Base-by-base conservation (phyloP, 768 basidiomycete genomes). In the Clitopilus hobsonii region DNA sequence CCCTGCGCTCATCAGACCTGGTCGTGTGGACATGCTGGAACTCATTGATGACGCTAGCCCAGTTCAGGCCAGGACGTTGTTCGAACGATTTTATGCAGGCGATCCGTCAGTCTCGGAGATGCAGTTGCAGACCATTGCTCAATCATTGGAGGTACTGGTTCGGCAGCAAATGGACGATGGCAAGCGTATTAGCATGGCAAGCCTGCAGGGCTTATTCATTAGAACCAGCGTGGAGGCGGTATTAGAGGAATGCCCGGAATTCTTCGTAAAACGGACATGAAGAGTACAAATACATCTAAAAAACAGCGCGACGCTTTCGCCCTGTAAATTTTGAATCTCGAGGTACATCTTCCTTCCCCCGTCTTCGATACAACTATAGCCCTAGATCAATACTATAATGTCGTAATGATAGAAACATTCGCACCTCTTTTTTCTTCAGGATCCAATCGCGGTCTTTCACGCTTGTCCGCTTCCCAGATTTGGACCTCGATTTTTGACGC, bases 121-220 rank as follows among this genome's bases (percentile, higher is more conserved):
- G 60, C 71, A 69, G 61, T 67, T 71, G 2, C 69, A 78, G 55
- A 58, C 52, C 8, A 66, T 93, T 58, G 88, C 81, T 1, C 65
- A 67, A 30, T 67, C 73, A 51, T 67, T 97, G 38, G 76, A 81
- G 52, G 63, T 70, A 36, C 71, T 85, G 5, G 78, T 95, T 6
- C 65, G 73, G 48, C 69, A 69, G 14, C 83, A 86, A 63, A 75
- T 77, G 71, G 61, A 67, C 38, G 63, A 64, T 4, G 86, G 85
- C 0, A 73, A 75, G 64, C 72, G 81, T 38, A 78, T 97, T 56
- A 98, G 94, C 66, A 99, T 99, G 97, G 97, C 97, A 28, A 85
- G 90, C 30, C 74, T 99, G 57, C 97, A 99, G 64, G 97, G 97
- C 18, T 81, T 90, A 28, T 98, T 99, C 71, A 99, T 99, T 62